phyloP scores from a whole-genome alignment of 306 rosid species.

The Prunus kanzakura region DNA sequence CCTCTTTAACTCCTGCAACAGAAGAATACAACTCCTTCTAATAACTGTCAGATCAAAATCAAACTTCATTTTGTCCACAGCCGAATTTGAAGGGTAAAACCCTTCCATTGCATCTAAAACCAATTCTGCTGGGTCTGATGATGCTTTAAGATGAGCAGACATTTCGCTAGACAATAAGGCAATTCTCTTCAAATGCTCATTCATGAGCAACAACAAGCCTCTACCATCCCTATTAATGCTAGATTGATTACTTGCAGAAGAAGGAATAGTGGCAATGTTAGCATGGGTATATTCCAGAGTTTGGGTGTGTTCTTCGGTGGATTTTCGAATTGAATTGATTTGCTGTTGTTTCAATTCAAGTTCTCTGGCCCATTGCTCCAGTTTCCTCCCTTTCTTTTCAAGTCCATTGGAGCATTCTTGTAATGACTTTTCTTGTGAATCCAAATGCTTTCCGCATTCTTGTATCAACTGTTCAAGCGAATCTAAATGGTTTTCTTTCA shows the following conservation, averaged over 20 bases:
- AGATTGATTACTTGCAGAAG: neutral
- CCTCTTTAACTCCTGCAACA: slow-evolving; percentile 34
- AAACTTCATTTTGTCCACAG: slow-evolving; percentile 4
- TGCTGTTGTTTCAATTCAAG: slow-evolving; percentile 22
- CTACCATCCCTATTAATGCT: neutral
- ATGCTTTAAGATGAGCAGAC: neutral
- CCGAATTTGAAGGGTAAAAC: slow-evolving; percentile 24
- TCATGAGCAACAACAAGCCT: slow-evolving; percentile 7
- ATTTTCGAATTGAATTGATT: neutral
- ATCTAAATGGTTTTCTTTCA: slow-evolving; percentile 7
- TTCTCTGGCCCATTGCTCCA: slow-evolving; percentile 18
- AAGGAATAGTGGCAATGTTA: neutral
- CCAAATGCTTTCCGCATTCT: slow-evolving; percentile 21
- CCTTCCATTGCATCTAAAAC: slow-evolving; percentile 42
- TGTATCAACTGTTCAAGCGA: slow-evolving; percentile 5
- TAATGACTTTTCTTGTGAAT: neutral
- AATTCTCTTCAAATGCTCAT: slow-evolving; percentile 12
- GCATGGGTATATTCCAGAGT: neutral
- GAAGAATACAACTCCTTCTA: slow-evolving; percentile 39
- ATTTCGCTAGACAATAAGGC: slow-evolving; percentile 5
- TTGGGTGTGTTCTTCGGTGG: neutral
- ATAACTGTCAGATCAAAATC: slow-evolving; percentile 19
- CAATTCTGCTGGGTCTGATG: slow-evolving; percentile 32
- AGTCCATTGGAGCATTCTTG: slow-evolving; percentile 11
- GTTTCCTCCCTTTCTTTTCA: slow-evolving; percentile 25